These are phyloP conservation scores for Diaporthe citri DNA, from an alignment of 2,329 filamentous ascomycete species.

Conservation along the genomic window DNA sequence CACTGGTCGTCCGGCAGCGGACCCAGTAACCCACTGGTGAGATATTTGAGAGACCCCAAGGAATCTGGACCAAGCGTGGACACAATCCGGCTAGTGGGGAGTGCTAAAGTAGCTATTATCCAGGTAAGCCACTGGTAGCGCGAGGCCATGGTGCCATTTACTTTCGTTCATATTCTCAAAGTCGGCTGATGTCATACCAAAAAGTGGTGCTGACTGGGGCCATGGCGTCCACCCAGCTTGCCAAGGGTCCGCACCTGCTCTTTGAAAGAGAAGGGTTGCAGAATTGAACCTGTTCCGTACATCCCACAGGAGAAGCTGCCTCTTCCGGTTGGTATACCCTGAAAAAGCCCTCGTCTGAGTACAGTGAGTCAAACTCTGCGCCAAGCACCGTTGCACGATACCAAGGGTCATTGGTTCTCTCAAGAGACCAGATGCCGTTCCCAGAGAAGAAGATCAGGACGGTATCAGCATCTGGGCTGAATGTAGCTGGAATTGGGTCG, in stretches of 20 bases:
- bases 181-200: background rate
- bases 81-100: background rate
- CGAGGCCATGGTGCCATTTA: background rate
- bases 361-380: rapidly evolving
- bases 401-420: constrained; percentile 29
- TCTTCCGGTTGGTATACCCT: constrained; percentile 19
- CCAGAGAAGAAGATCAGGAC: constrained; percentile 28
- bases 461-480: constrained; percentile 4
- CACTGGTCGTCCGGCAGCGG: constrained; percentile 38
- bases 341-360: too few relatives aligned
- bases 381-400: constrained; percentile 1
- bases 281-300: constrained; percentile 22
- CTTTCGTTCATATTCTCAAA: rapidly evolving
- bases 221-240: rapidly evolving
- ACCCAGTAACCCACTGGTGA: background rate
- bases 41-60: background rate
- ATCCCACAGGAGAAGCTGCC: constrained; percentile 35
- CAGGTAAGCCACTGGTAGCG: background rate
- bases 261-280: constrained; percentile 30
- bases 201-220: background rate
- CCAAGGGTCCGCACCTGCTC: background rate
- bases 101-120: rapidly evolving
- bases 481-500: constrained; percentile 11
- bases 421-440: constrained; percentile 3
- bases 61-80: background rate